Conservation (phyloP, 495 filamentous ascomycete genomes). For the Acidomyces sp. region DNA sequence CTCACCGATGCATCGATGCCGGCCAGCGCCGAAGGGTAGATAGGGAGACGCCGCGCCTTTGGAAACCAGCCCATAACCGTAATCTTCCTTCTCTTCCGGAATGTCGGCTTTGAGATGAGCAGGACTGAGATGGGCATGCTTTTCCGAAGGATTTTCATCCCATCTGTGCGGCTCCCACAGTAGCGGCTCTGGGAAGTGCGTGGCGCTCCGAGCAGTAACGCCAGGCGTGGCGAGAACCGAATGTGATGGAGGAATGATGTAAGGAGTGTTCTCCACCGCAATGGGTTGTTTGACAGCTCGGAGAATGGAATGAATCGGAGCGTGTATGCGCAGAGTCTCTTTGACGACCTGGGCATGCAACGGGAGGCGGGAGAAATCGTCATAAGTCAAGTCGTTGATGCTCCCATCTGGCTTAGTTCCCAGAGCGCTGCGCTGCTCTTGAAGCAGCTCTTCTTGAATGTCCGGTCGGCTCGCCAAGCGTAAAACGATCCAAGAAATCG, state of each 20-base stretch:
- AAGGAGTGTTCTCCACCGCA: constrained; percentile 60
- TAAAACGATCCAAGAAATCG: constrained; percentile 47
- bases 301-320: constrained; percentile 53
- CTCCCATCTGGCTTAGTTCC: constrained; percentile 30
- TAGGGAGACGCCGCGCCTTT: constrained; percentile 82
- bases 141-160: constrained; percentile 41
- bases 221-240: constrained; percentile 71
- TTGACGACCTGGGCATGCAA: constrained; percentile 46
- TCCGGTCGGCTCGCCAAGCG: constrained; percentile 43
- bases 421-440: constrained; percentile 41
- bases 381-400: constrained; percentile 41
- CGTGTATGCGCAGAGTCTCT: constrained; percentile 49
- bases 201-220: constrained; percentile 51
- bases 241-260: constrained; percentile 62
- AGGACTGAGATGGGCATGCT: constrained; percentile 11
- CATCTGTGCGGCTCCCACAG: constrained; percentile 83
- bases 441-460: constrained; percentile 44
- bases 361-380: constrained; percentile 39
- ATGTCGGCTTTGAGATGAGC: constrained; percentile 32
- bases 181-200: constrained; percentile 69
- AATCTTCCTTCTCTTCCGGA: constrained; percentile 65
- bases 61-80: constrained; percentile 83
- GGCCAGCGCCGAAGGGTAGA: constrained; percentile 84
- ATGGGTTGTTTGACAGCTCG: constrained; percentile 49
- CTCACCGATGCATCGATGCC: constrained; percentile 92